A percentile compares a stretch with the other conserved stretches of the same genome.
phyloP scores from a whole-genome alignment of 306 rosid genomes.

The Hylodesmum podocarpum region DNA sequence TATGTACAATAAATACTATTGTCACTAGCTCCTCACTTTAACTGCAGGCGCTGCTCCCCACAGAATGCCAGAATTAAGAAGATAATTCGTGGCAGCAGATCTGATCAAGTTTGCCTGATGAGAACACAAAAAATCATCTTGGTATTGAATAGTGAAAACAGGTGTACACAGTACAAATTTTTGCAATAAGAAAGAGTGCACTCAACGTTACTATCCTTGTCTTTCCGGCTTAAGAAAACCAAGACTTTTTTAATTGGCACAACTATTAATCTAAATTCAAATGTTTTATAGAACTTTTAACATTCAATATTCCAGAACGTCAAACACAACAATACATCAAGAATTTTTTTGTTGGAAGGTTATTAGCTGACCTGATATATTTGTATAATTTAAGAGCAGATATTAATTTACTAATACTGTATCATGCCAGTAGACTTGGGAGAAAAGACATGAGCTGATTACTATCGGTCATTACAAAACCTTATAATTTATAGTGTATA shows the following conservation, averaged over 20 bases:
- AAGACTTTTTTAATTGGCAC: constrained; percentile 2
- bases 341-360: background rate
- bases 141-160: constrained; percentile 11
- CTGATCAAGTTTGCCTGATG: constrained; percentile 88
- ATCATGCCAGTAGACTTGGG: background rate
- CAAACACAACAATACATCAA: background rate
- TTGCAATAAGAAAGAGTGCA: constrained; percentile 16
- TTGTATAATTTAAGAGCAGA: background rate
- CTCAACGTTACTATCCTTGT: background rate
- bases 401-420: too few species aligned
- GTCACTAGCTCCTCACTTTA: constrained; percentile 63
- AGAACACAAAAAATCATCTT: constrained; percentile 29
- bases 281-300: background rate
- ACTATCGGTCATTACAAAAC: constrained; percentile 17
- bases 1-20: constrained; percentile 19
- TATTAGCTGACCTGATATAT: constrained; percentile 10
- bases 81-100: constrained; percentile 81
- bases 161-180: constrained; percentile 4
- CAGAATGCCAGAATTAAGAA: constrained; percentile 86
- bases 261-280: constrained; percentile 8
- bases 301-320: constrained; percentile 1
- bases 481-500: background rate
- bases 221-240: constrained; percentile 16
- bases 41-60: constrained; percentile 99
- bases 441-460: background rate